Evolutionary conservation across 345 rosid genomes (phyloP).

Genomic region (Firmiana major): DNA sequence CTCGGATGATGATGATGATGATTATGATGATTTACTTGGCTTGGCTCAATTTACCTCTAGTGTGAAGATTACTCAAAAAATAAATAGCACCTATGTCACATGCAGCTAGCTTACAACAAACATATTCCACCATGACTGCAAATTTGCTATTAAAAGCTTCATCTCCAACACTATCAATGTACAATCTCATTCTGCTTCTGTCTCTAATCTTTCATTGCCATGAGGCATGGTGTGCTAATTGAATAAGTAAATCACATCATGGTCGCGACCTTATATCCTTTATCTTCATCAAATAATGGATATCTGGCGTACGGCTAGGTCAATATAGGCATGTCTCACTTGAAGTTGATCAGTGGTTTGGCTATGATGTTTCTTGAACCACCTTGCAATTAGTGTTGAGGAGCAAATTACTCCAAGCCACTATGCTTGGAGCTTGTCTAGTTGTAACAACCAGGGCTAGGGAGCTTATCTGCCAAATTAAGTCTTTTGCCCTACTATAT

Average conservation of each 20-base stretch:
- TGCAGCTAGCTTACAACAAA: background rate
- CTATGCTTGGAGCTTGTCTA: background rate
- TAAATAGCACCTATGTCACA: background rate
- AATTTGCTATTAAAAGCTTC: background rate
- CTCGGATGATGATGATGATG: too few relatives aligned
- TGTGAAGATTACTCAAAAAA: background rate
- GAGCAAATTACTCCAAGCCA: background rate
- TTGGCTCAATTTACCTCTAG: background rate
- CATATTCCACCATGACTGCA: background rate
- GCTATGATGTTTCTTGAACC: slow-evolving; percentile 2
- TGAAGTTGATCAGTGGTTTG: slow-evolving; percentile 1
- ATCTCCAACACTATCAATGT: background rate
- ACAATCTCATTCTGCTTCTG: background rate
- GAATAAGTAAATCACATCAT: background rate
- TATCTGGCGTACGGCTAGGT: background rate
- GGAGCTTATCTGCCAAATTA: background rate
- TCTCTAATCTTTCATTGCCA: background rate
- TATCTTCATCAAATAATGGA: background rate
- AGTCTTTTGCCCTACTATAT: background rate
- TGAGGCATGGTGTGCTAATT: background rate
- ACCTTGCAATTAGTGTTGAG: background rate
- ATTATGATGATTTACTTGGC: too few relatives aligned
- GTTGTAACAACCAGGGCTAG: background rate
- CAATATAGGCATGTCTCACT: background rate
- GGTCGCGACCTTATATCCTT: background rate